These are phyloP conservation scores for Ichthyophthirius multifiliis DNA, from an alignment of 169 alveolate genomes.

Conservation along the genomic window DNA sequence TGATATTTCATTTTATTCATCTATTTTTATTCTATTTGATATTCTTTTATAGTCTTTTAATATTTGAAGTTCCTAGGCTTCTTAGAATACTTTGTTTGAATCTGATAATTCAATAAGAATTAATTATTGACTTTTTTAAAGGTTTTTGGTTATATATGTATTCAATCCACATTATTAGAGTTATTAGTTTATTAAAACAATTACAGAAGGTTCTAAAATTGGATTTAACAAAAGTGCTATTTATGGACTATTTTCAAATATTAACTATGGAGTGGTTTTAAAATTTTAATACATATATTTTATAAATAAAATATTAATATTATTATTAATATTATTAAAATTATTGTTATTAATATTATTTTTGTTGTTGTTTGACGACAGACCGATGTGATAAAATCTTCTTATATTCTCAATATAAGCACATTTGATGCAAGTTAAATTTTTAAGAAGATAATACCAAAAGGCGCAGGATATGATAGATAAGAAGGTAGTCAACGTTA, in stretches of 20 bases:
- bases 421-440: no score
- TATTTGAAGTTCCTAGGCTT: neutral
- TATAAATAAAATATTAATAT: no score
- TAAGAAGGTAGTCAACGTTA: no score
- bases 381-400: no score
- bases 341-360: no score
- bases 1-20: neutral
- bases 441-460: no score
- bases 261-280: no score
- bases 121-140: neutral
- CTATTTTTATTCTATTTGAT: neutral
- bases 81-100: neutral
- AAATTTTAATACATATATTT: no score
- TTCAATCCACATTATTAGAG: neutral
- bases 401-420: no score
- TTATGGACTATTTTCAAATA: neutral
- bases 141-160: neutral
- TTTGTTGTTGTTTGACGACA: no score
- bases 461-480: no score
- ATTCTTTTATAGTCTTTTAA: neutral
- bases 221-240: neutral
- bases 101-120: neutral
- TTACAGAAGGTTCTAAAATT: neutral
- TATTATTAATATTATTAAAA: no score
- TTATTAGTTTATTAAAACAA: neutral